Percentiles rank a stretch among this genome's conserved stretches.
phyloP scores from a whole-genome alignment of 2,329 filamentous ascomycete species.

The Neocatenulostroma microsporum region DNA sequence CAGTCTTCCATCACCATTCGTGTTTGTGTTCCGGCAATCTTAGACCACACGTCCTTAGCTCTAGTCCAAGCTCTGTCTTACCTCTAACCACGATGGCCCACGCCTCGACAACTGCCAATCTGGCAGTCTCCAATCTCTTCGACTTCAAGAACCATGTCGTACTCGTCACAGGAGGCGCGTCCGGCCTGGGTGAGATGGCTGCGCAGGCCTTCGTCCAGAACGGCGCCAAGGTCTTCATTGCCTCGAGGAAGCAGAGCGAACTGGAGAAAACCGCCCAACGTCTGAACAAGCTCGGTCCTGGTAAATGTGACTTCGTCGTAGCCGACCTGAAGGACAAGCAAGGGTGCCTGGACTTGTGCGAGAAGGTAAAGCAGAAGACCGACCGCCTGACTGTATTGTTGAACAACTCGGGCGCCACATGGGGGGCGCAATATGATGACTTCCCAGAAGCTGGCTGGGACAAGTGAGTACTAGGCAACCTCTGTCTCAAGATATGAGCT shows the following conservation, averaged over 20 bases:
- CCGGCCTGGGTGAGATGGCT: slow-evolving; percentile 41
- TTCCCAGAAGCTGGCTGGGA: slow-evolving; percentile 53
- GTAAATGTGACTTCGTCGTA: slow-evolving; percentile 40
- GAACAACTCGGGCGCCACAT: slow-evolving; percentile 40
- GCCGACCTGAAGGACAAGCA: slow-evolving; percentile 40
- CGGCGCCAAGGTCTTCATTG: slow-evolving; percentile 33
- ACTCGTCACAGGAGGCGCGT: slow-evolving; percentile 40
- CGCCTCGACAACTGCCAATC: slow-evolving; percentile 22
- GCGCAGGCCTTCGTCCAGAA: slow-evolving; percentile 42
- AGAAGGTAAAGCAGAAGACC: slow-evolving; percentile 38
- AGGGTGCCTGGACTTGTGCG: slow-evolving; percentile 33
- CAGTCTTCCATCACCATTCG: too few species aligned
- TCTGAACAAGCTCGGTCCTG: slow-evolving; percentile 38
- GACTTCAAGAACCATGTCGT: slow-evolving; percentile 33
- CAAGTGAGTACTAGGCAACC: too few species aligned
- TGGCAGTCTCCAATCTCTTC: slow-evolving; percentile 27
- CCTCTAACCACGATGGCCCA: too few species aligned
- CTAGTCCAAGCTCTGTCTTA: too few species aligned
- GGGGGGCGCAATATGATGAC: slow-evolving; percentile 49
- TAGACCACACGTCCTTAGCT: too few species aligned
- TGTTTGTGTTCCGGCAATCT: too few species aligned
- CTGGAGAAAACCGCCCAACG: slow-evolving; percentile 35
- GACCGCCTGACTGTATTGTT: slow-evolving; percentile 40
- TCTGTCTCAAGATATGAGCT: too few species aligned
- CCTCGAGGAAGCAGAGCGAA: slow-evolving; percentile 40